Evolutionary conservation across 2,329 filamentous ascomycete species (phyloP), one percentile per base, ranked within the genome.

Genomic region (Aspergillus brunneoviolaceus): DNA sequence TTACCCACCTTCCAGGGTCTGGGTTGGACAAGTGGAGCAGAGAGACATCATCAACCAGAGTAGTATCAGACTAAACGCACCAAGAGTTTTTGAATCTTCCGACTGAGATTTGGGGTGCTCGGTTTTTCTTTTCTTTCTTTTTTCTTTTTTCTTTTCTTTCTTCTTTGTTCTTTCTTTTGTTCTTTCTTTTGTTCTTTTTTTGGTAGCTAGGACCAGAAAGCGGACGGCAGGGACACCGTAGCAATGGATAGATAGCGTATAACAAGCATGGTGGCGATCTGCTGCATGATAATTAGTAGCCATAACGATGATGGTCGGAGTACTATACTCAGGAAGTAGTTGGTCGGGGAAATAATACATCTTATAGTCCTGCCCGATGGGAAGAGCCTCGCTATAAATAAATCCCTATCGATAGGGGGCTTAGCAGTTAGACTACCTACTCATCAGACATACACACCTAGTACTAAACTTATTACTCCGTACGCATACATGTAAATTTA

Each of bases 1-100:
- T 19, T 52, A 45, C 33, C 51, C 33, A 39, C 51, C 25, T 50
- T 31, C 42, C 51, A 53, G 51, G 51, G 51, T 53, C 51, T 42
- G 51, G 51, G 33, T 21, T 53, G 51, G 51, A 39, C 33, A 53
- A 53, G 51, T 53, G 51, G 51, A 53, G 51, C 12, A 53, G 10
- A 53, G 23, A 19, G 51, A 19, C 51, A 53, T 39, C 35, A 45
- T 45, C 33, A 45, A 51, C 35, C 51, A 7, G 6, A 19, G 39
- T 7, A 19, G 39, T 2, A 19, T 45, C 16, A 45, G 16, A 14
- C 5, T 16, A 3, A 45, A 19, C 39, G 39, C 39, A 16, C 16
- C 14, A n/a, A 14, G 39, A 45, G 14, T n/a, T 19, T 45, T 45
- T 16, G 16, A n/a, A 16, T 6, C 16, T 19, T 19, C 3, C 14